Percentiles rank a stretch among this genome's conserved stretches.
These are phyloP conservation scores for Taiozyma sp. DNA, from an alignment of 1,139 yeast species.

Conservation along the genomic window DNA sequence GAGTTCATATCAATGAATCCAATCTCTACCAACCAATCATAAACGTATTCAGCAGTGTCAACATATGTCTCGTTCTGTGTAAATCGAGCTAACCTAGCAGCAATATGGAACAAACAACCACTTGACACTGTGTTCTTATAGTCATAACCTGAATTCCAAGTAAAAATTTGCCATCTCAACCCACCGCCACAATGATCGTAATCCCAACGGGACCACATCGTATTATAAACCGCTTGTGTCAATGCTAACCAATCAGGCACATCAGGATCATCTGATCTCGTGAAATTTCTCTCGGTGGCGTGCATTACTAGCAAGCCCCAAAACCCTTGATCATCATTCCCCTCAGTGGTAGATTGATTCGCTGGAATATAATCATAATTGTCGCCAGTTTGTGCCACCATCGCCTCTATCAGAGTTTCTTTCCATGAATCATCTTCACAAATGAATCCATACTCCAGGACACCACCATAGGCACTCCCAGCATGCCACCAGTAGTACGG, in stretches of 20 bases:
- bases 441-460: constrained; percentile 69
- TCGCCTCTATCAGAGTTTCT: constrained; percentile 52
- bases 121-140: constrained; percentile 88
- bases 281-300: constrained; percentile 85
- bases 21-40: constrained; percentile 76
- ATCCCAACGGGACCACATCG: constrained; percentile 92
- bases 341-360: constrained; percentile 91
- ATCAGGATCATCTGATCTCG: constrained; percentile 53
- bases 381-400: constrained; percentile 73
- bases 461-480: constrained; percentile 89
- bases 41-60: constrained; percentile 75
- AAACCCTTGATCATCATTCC: constrained; percentile 95
- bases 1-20: constrained; percentile 42
- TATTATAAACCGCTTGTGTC: constrained; percentile 78
- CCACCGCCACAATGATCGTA: constrained; percentile 74
- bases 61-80: constrained; percentile 69
- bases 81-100: constrained; percentile 81
- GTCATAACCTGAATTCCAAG: constrained; percentile 91
- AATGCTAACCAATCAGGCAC: constrained; percentile 69
- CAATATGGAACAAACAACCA: constrained; percentile 84
- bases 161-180: constrained; percentile 92
- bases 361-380: constrained; percentile 75
- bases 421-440: constrained; percentile 68
- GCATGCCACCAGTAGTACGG: constrained; percentile 99
- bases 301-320: constrained; percentile 93